Conservation (phyloP, 2,329 filamentous ascomycete genomes). For the Dryadomyces quercus-mongolicae region DNA sequence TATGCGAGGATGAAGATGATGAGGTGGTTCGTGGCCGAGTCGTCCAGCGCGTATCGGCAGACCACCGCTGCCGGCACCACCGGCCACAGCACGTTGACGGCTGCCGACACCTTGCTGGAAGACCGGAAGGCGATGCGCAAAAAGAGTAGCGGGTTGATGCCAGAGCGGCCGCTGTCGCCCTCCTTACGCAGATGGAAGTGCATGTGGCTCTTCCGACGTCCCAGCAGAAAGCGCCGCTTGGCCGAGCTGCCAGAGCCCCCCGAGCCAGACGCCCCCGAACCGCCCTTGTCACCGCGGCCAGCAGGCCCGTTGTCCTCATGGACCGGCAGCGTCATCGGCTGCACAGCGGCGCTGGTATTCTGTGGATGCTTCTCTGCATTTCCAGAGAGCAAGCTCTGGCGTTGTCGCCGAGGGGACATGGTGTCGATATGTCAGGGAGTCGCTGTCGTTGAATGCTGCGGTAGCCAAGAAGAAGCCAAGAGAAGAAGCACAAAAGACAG, state of each 20-base stretch:
- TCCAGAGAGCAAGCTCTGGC: not conserved
- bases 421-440: too few relatives aligned
- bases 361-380: not conserved
- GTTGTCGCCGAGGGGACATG: not conserved
- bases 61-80: slow-evolving; percentile 60
- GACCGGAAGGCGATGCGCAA: slow-evolving; percentile 51
- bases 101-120: slow-evolving; percentile 48
- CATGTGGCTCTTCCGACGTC: not conserved
- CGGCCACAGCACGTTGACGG: slow-evolving; percentile 64
- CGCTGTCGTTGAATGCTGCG: too few relatives aligned
- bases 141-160: slow-evolving; percentile 53
- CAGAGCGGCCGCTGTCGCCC: slow-evolving; percentile 57
- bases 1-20: slow-evolving; percentile 60
- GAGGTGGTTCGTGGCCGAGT: slow-evolving; percentile 32
- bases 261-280: not conserved
- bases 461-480: not conserved
- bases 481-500: not conserved
- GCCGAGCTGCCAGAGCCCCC: not conserved
- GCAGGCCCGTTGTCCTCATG: not conserved
- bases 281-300: too few relatives aligned
- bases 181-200: slow-evolving; percentile 12
- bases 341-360: not conserved
- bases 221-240: not conserved
- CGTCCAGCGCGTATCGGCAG: slow-evolving; percentile 30
- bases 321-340: not conserved